Percentiles rank a stretch among this genome's conserved stretches.
Conservation (phyloP, 306 rosid species). For the Cyamopsis tetragonoloba region DNA sequence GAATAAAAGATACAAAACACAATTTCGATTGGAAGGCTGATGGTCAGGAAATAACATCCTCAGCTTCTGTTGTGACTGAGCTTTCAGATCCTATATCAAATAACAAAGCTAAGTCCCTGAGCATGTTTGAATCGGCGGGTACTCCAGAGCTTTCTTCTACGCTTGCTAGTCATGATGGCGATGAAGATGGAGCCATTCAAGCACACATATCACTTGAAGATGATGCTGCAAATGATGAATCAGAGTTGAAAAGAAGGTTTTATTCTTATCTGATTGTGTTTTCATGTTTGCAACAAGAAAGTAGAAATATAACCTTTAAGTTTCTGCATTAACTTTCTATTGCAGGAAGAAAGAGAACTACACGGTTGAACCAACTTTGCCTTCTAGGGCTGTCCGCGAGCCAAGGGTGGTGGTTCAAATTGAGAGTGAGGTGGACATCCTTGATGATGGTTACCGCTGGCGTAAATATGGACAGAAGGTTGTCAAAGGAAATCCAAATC, state of each 20-base stretch:
- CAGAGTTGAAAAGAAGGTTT: conserved; percentile 75
- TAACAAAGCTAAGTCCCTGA: conserved; percentile 40
- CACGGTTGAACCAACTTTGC: conserved; percentile 45
- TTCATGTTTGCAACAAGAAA: background rate
- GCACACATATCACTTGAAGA: conserved; percentile 43
- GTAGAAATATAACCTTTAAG: background rate
- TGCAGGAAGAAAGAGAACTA: conserved; percentile 63
- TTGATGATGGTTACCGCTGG: conserved; percentile 97
- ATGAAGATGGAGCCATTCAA: conserved; percentile 51
- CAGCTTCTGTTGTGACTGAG: conserved; percentile 54
- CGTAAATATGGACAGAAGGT: conserved; percentile 91
- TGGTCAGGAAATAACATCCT: conserved; percentile 62
- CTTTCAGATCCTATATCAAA: conserved; percentile 51
- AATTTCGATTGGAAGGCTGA: conserved; percentile 48
- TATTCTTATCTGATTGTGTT: background rate
- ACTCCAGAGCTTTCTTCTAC: conserved; percentile 70
- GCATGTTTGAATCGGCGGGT: conserved; percentile 47
- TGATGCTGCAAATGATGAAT: conserved; percentile 54
- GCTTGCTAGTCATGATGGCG: conserved; percentile 51
- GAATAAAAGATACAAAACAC: conserved; percentile 35
- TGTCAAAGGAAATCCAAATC: conserved; percentile 95
- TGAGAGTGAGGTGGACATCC: conserved; percentile 73
- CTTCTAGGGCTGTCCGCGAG: conserved; percentile 63
- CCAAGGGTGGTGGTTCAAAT: conserved; percentile 86
- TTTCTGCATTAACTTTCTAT: conserved; percentile 23